phyloP scores from a whole-genome alignment of 257 asterid genomes.

The Solanum bulbocastanum region DNA sequence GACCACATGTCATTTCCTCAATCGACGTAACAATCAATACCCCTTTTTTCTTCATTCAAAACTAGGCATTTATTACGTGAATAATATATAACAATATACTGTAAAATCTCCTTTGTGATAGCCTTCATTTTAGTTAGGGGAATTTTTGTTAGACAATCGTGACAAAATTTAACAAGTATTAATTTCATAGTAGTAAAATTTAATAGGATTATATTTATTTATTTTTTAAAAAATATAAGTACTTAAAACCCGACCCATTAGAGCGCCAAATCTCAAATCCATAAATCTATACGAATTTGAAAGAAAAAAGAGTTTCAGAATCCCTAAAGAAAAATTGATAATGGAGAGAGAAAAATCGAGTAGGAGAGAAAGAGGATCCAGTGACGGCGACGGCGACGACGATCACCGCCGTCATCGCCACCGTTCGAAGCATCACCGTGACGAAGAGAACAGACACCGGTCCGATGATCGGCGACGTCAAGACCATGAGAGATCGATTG shows the following conservation, averaged over 20 bases:
- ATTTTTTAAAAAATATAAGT: not conserved
- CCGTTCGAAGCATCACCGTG: slow-evolving; percentile 10
- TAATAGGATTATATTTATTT: not conserved
- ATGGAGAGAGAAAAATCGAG: slow-evolving; percentile 56
- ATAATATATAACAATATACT: not conserved
- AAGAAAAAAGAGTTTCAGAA: not conserved
- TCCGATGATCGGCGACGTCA: not conserved
- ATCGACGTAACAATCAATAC: not conserved
- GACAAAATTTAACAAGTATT: not conserved
- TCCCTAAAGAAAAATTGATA: not conserved
- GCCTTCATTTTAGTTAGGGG: not conserved
- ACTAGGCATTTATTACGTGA: not conserved
- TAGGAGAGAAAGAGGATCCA: slow-evolving; percentile 45
- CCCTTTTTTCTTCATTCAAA: not conserved
- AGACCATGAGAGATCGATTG: not conserved
- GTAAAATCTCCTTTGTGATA: not conserved
- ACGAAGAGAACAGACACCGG: slow-evolving; percentile 22
- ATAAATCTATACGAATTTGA: not conserved
- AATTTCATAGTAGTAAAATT: not conserved
- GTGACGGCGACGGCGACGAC: slow-evolving; percentile 12
- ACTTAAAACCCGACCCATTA: not conserved
- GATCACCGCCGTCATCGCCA: slow-evolving; percentile 17
- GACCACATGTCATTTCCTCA: not conserved
- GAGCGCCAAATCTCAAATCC: not conserved
- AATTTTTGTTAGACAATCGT: no score